These are phyloP conservation scores for Apophysomyces sp. DNA, from an alignment of 371 early-diverging fungal genomes.

Conservation along the genomic window DNA sequence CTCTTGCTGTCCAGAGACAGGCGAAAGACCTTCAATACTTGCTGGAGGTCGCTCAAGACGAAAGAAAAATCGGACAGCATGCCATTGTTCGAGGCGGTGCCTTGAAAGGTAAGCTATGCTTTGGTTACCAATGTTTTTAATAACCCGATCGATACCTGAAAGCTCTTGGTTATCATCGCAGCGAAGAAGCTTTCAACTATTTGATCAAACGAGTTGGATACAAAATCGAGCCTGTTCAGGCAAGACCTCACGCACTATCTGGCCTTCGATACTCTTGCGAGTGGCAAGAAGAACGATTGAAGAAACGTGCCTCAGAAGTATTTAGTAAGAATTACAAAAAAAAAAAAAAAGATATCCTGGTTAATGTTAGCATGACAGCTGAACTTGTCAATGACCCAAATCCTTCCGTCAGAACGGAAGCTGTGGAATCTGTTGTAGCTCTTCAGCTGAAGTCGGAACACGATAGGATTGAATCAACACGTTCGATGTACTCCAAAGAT, in stretches of 20 bases:
- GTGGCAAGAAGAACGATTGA: constrained; percentile 32
- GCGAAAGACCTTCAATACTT: constrained; percentile 38
- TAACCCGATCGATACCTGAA: neutral
- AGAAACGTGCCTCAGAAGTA: constrained; percentile 25
- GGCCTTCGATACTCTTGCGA: constrained; percentile 31
- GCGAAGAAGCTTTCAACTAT: constrained; percentile 41
- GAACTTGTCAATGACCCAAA: constrained; percentile 27
- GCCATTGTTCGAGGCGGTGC: constrained; percentile 35
- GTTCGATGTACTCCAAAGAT: constrained; percentile 26
- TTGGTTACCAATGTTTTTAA: neutral
- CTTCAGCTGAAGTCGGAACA: constrained; percentile 20
- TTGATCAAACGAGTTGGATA: constrained; percentile 27
- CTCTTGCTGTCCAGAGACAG: constrained; percentile 45
- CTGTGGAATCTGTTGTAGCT: constrained; percentile 24
- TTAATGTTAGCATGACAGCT: constrained; percentile 14
- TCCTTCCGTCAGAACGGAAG: constrained; percentile 15
- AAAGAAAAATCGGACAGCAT: constrained; percentile 38
- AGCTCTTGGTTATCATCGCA: constrained; percentile 45
- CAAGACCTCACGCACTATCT: constrained; percentile 22
- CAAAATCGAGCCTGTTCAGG: constrained; percentile 32
- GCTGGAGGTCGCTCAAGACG: constrained; percentile 36
- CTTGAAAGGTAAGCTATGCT: constrained; percentile 23
- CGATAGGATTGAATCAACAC: constrained; percentile 14
- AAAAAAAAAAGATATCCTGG: neutral
- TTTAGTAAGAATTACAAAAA: constrained; percentile 13